A percentile compares a stretch with the other conserved stretches of the same genome.
Conservation (phyloP, 257 asterid species). For the Sherardia arvensis region DNA sequence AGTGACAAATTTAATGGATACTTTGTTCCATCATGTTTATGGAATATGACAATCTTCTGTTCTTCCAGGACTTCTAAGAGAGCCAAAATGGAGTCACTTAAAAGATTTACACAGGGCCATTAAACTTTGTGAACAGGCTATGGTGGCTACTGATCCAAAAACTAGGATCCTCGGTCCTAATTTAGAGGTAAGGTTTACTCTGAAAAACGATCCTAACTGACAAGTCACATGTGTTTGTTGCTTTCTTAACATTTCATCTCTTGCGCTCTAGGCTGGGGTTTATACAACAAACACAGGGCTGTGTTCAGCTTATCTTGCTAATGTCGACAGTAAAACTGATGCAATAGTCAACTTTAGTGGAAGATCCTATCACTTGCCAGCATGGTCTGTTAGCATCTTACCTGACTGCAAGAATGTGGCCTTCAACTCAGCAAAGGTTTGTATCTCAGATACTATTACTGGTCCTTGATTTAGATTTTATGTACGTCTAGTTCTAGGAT, state of each 20-base stretch:
- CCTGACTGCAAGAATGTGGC: slow-evolving; percentile 80
- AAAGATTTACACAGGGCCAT: slow-evolving; percentile 75
- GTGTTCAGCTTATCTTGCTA: slow-evolving; percentile 80
- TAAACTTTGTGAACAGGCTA: slow-evolving; percentile 80
- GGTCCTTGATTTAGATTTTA: not conserved
- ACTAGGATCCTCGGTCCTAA: slow-evolving; percentile 53
- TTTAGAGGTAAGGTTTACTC: slow-evolving; percentile 39
- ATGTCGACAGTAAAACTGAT: slow-evolving; percentile 45
- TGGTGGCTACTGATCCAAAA: slow-evolving; percentile 59
- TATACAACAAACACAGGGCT: slow-evolving; percentile 56
- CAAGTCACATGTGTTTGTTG: not conserved
- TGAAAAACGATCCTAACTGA: not conserved
- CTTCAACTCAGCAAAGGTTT: slow-evolving; percentile 71
- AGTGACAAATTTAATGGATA: not conserved
- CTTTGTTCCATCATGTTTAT: not conserved
- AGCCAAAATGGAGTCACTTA: slow-evolving; percentile 88
- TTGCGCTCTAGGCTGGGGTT: slow-evolving; percentile 46
- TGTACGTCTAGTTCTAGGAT: no score
- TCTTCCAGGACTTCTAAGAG: slow-evolving; percentile 45
- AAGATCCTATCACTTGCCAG: slow-evolving; percentile 58
- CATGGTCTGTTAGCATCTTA: slow-evolving; percentile 89
- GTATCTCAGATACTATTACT: slow-evolving; percentile 2
- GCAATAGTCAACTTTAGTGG: slow-evolving; percentile 57
- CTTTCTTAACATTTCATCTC: not conserved
- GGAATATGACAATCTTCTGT: not conserved